Conservation (phyloP, 2,329 filamentous ascomycete genomes). For the Emmonsiellopsis sp. region DNA sequence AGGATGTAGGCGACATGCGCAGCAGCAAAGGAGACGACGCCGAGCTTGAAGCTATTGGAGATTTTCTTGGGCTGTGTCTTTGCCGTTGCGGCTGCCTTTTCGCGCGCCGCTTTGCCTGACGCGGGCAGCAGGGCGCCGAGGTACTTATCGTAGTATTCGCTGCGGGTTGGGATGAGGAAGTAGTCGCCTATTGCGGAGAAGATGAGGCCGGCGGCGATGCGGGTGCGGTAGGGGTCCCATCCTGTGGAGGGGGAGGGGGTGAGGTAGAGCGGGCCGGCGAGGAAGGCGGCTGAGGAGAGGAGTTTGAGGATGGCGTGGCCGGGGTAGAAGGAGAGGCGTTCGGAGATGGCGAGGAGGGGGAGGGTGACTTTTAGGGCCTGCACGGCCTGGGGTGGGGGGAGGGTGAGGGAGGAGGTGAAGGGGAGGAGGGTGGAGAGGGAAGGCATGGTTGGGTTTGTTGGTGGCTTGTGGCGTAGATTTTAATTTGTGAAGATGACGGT, state of each 20-base stretch:
- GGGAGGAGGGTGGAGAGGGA: not conserved
- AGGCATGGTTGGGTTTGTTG: not conserved
- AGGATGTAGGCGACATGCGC: slow-evolving; percentile 22
- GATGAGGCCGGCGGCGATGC: slow-evolving; percentile 17
- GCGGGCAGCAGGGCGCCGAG: not conserved
- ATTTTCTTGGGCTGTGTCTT: not conserved
- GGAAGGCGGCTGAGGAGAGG: slow-evolving; percentile 21
- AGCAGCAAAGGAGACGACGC: slow-evolving; percentile 20
- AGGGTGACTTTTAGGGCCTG: slow-evolving; percentile 18
- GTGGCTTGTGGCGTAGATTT: too few species aligned
- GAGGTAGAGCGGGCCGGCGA: slow-evolving; percentile 15
- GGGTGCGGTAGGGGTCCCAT: slow-evolving; percentile 10
- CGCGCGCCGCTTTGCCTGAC: not conserved
- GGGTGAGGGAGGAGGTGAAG: slow-evolving; percentile 9
- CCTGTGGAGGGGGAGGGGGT: slow-evolving; percentile 8
- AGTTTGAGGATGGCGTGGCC: slow-evolving; percentile 23
- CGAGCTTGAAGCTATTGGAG: slow-evolving; percentile 21
- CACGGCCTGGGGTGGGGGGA: slow-evolving; percentile 12
- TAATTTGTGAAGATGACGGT: not conserved
- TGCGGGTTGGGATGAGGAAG: slow-evolving; percentile 18
- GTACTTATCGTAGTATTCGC: slow-evolving; percentile 13
- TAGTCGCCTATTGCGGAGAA: slow-evolving; percentile 20
- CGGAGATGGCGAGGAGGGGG: slow-evolving; percentile 19
- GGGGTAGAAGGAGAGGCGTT: slow-evolving; percentile 16
- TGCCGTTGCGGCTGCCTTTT: not conserved